Base-by-base conservation (phyloP, 306 rosid genomes). In the Macrotyloma uniflorum region DNA sequence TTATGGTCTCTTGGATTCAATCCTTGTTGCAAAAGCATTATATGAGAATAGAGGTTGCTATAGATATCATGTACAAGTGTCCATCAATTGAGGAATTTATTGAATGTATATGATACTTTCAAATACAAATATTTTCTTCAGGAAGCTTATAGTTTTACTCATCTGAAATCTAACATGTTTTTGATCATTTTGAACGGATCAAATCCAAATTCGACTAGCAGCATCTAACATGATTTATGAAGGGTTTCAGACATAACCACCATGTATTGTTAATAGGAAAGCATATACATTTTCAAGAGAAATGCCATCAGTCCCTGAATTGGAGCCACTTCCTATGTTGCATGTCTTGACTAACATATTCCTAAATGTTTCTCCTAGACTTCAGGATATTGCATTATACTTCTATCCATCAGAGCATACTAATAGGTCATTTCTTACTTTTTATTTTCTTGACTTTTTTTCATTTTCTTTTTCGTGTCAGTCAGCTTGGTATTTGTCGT, bases 371-470 rank as follows among this genome's bases (percentile, higher is more conserved):
- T 38, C 79, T 79, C 93, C 90, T n/a, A 76, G 45, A 70, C 92
- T 90, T 74, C 70, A 69, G 47, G 96, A 94, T 32, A 74, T 94
- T 32, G 95, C 91, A 5, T 47, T 94, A 70, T 94, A 89, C 83
- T 88, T 94, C 81, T 88, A 82, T 75, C 94, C 91, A 67, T 75
- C 82, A 53, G 72, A 75, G 42, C 72, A 70, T 24, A 26, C 42
- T 74, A 79, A 84, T 66, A 86, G 96, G 98, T 93, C 24, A 2
- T 51, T 4, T 36, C 79, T 49, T 47, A 5, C 5, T 43, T 45
- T 15, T 1, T 51, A 78, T 72, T 79, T 36, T 38, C 13, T 70
- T 61, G 35, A 2, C 50, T 8, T 43, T 79, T n/a, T 45, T 35
- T 4, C 2, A 19, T 42, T 26, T 8, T 19, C 2, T 28, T 49